phyloP scores from a whole-genome alignment of 2,329 filamentous ascomycete species.

The Colletotrichum sp. region DNA sequence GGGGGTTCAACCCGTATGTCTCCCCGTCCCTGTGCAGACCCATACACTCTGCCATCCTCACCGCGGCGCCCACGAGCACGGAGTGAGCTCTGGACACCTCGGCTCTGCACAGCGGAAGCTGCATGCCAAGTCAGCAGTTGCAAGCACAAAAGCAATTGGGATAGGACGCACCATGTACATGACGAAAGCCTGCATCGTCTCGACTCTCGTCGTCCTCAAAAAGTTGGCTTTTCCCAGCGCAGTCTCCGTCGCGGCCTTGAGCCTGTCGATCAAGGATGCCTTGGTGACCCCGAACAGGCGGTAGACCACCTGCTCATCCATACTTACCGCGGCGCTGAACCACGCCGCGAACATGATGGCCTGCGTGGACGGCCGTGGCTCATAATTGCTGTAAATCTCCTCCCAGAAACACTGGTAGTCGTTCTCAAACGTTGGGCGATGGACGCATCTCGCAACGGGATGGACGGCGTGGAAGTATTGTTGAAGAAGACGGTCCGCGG shows the following conservation, averaged over 20 bases:
- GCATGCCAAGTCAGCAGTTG: constrained; percentile 24
- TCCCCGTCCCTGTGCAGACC: constrained; percentile 75
- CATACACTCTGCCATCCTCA: constrained; percentile 80
- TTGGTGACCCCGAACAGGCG: constrained; percentile 61
- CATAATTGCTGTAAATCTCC: constrained; percentile 60
- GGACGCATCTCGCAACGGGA: constrained; percentile 69
- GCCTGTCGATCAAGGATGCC: constrained; percentile 61
- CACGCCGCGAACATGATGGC: constrained; percentile 73
- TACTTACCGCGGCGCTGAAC: constrained; percentile 72
- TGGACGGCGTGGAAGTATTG: constrained; percentile 75
- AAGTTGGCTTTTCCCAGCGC: constrained; percentile 74
- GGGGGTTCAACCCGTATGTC: constrained; percentile 66
- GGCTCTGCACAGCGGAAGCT: constrained; percentile 74
- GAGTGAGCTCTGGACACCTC: constrained; percentile 78
- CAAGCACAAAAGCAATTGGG: background rate
- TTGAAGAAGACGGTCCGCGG: constrained; percentile 66
- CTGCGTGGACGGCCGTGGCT: constrained; percentile 69
- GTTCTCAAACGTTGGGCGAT: constrained; percentile 69
- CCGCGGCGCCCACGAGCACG: constrained; percentile 72
- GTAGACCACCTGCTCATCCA: constrained; percentile 59
- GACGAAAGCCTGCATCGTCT: constrained; percentile 77
- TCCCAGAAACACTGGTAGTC: constrained; percentile 72
- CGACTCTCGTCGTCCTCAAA: constrained; percentile 70
- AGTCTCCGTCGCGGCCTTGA: constrained; percentile 70
- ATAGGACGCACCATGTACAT: constrained; percentile 71